Base-by-base conservation (phyloP, 768 basidiomycete species). In the Psilocybe cubensis region DNA sequence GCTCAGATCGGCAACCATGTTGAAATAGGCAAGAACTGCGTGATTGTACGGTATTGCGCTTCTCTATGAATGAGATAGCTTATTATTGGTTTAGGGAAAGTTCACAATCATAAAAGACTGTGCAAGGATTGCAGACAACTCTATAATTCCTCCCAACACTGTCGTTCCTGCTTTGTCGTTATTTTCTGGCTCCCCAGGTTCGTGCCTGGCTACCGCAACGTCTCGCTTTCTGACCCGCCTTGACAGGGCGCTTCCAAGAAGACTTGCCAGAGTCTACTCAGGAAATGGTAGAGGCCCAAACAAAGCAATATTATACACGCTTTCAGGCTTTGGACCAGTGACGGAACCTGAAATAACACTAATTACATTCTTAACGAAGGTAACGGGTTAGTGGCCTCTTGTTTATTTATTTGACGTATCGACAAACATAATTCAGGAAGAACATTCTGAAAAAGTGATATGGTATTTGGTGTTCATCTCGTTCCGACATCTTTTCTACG, bases 31-130 rank as follows among this genome's bases (percentile, higher is more conserved):
- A 92, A 91, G 76, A 93, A 94, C 68, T 96, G 96, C 68, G 86
- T 98, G 60, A 92, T 99, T 62, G 96, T 95, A 64, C 58, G 89
- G 74, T 10, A 29, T n/a, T 33, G 11, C n/a, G 17, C 23, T 20
- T 5, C 29, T 40, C 4, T 20, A 33, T 18, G n/a, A 2, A 29
- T 6, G 25, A 5, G 4, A 3, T 28, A 11, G 11, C n/a, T 31
- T 2, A 43, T 4, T 20, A 3, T 21, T 21, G 23, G 20, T 25
- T 4, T 64, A 98, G 96, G 96, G 97, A 21, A 95, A 97, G 71
- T 97, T 98, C 66, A 88, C 90, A 0, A 95, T 96, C 56, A 95
- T 98, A 71, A 97, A 98, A 69, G 96, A 98, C 67, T 96, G 95
- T 63, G 92, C 91, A 3, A 87, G 85, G 58, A 87, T 99, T 21